Base-by-base conservation (phyloP, 2,329 filamentous ascomycete species). In the Coniochaeta hoffmannii region DNA sequence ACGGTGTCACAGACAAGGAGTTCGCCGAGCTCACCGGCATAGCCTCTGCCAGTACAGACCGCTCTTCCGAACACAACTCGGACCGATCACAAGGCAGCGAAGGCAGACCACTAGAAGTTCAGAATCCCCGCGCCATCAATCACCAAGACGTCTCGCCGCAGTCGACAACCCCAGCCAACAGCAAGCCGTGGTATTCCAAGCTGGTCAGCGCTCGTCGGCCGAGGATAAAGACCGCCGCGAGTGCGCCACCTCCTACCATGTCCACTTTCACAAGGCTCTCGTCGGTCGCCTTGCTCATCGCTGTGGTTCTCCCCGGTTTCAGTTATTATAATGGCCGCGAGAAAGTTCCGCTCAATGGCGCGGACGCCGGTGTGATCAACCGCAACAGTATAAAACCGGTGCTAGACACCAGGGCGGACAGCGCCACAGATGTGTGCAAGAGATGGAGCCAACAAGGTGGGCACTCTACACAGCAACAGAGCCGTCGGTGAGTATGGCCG, bases 391-490 rank as follows among this genome's bases (percentile, higher is more conserved):
- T 50, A 19, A 57, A 57, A 5, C 60, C 67, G 28, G 61, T 69
- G 8, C 66, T 76, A 36, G 66, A 71, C 55, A 65, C 67, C 50
- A 72, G 78, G 53, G 69, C 70, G 26, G 65, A 76, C 57, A 82
- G 74, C 59, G 71, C 77, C 2, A 82, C 79, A 2, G 73, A 81
- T 60, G 75, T 85, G 14, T 89, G 86, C 64, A 78, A 78, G 54
- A 73, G 86, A 66, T 89, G 84, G 84, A 80, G 80, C 17, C 81
- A 85, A 53, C 85, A 88, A 69, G 79, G 82, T 76, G 61, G 65
- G 71, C 63, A 41, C 26, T 17, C 6, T 31, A 11, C 34, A 17
- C 44, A 34, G 24, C 19, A 26, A 34, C 26, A 26, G 30, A 11
- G 6, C 17, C 50, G 38, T n/a, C 41, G 31, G 24, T 55, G 35